These are phyloP conservation scores for Aspergillus sclerotioniger DNA, from an alignment of 495 filamentous ascomycete genomes.

Conservation along the genomic window DNA sequence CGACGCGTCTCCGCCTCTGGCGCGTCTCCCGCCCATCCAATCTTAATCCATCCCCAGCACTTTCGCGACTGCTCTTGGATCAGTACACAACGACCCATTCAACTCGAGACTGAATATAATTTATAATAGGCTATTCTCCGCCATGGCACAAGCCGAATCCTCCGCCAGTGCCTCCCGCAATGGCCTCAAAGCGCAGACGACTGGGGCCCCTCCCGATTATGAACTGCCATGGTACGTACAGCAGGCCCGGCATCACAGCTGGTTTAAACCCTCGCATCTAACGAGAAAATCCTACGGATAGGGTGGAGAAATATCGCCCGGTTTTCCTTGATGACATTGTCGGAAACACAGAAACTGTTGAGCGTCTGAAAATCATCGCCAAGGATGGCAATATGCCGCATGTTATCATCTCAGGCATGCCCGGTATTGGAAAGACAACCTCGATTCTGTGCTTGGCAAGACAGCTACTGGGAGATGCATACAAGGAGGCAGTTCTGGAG, in stretches of 20 bases:
- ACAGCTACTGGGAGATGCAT: conserved; percentile 86
- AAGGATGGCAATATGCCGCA: conserved; percentile 99
- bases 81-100: neutral
- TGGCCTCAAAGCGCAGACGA: conserved; percentile 61
- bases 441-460: conserved; percentile 91
- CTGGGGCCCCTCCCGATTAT: conserved; percentile 63
- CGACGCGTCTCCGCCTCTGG: conserved; percentile 29
- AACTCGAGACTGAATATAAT: neutral
- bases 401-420: conserved; percentile 98
- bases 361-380: conserved; percentile 96
- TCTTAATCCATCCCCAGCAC: neutral
- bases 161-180: conserved; percentile 71
- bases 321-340: conserved; percentile 94
- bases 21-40: conserved; percentile 27
- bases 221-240: conserved; percentile 81
- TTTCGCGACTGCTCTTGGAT: neutral
- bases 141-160: conserved; percentile 64
- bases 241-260: neutral
- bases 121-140: too few species aligned
- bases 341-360: conserved; percentile 95
- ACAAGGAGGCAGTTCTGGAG: conserved; percentile 97
- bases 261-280: neutral
- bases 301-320: conserved; percentile 98
- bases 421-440: conserved; percentile 98
- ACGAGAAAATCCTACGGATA: conserved; percentile 29